A percentile compares a stretch with the other conserved stretches of the same genome.
These are phyloP conservation scores for Mortierella claussenii DNA, from an alignment of 192 early-diverging fungal species.

Conservation along the genomic window DNA sequence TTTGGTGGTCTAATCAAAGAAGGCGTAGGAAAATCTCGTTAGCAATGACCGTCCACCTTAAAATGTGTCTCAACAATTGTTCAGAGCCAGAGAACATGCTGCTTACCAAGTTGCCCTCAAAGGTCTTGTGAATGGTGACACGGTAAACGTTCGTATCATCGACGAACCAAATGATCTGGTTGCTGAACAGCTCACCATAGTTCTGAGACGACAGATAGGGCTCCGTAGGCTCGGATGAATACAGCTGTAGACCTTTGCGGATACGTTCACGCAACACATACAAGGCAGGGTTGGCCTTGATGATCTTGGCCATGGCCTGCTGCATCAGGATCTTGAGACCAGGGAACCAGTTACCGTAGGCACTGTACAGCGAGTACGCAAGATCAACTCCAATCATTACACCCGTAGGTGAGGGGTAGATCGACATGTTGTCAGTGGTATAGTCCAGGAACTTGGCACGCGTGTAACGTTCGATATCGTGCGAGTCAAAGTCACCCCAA, in stretches of 20 bases:
- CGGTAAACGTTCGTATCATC: conserved; percentile 99
- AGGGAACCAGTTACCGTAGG: conserved; percentile 99
- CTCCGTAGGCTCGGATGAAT: conserved; percentile 98
- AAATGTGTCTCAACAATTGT: no score
- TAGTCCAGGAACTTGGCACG: conserved; percentile 98
- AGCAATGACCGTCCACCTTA: no score
- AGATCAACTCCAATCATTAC: conserved; percentile 97
- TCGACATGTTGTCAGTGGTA: conserved; percentile 98
- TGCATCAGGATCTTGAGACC: conserved; percentile 98
- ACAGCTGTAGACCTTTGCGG: conserved; percentile 97
- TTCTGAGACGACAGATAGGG: conserved; percentile 95
- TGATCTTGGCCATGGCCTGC: conserved; percentile 99
- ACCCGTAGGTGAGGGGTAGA: conserved; percentile 99
- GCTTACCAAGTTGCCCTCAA: conserved; percentile 93
- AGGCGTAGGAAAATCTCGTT: neutral
- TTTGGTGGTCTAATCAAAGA: conserved; percentile 79
- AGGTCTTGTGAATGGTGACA: conserved; percentile 99
- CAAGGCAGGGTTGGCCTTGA: conserved; percentile 98
- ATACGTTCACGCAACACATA: conserved; percentile 98
- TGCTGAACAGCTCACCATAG: conserved; percentile 96
- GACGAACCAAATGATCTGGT: conserved; percentile 99
- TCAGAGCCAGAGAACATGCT: conserved; percentile 8
- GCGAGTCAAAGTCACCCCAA: conserved; percentile 99
- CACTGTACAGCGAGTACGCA: conserved; percentile 93
- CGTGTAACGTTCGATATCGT: conserved; percentile 99